Base-by-base conservation (phyloP, 331 rosid species). In the Cydonia oblonga region DNA sequence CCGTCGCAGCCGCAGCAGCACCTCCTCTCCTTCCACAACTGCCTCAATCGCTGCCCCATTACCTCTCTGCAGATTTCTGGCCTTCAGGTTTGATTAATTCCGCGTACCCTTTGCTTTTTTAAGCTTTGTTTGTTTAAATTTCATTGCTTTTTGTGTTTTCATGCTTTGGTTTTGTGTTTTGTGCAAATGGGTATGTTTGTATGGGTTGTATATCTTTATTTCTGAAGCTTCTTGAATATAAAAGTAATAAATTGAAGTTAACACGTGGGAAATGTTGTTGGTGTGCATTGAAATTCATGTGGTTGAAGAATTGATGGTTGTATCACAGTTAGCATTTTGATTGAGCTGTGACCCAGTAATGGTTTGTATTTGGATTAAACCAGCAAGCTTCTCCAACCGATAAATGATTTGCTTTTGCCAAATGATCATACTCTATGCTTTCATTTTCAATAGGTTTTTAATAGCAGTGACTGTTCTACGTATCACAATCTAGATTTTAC, bases 1-100 rank as follows among this genome's bases (percentile, higher is more conserved):
- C 72, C 61, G 68, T 62, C 54, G 7, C 78, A 76, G 46, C 66
- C n/a, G 29, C 89, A 68, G 68, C 82, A 38, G 58, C 84, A 71
- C 79, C 58, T 70, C 10, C 79, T 78, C 18, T 73, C 81, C 26
- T 79, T 85, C 70, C 83, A 33, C 56, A 57, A 56, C 69, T 73
- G 69, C 8, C 84, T 51, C 35, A 82, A 83, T 68, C 70, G 78
- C 46, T 75, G 74, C 54, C 72, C 81, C 24, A 77, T 69, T 20
- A 81, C 86, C 18, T 77, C 87, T 1, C 79, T 76, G 18, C 80
- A 79, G 61, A 60, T 74, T 58, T 80, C 81, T 73, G 69, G 75
- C 24, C 51, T 70, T 73, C 79, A 80, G 87, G 87, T 83, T 6
- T 59, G 64, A 3, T 59, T 23, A 18, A 29, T 79, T 71, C n/a